Base-by-base conservation (phyloP, 306 rosid species). In the Benincasa hispida region DNA sequence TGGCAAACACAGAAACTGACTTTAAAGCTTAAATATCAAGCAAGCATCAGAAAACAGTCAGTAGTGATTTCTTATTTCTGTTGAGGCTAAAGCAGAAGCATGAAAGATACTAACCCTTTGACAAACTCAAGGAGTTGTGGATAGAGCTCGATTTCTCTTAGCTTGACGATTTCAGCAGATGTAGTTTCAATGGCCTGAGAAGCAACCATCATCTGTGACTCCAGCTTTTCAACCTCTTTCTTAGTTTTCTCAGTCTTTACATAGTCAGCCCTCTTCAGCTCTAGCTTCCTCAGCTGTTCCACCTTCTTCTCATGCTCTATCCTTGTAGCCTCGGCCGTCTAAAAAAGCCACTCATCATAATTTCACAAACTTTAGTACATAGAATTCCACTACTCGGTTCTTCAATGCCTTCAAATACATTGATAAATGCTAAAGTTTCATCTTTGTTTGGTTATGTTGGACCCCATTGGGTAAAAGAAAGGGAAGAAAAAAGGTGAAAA, bases 131-230 rank as follows among this genome's bases (percentile, higher is more conserved):
- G 77, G 60, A 94, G 97, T 75, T 90, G 97, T 57, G 97, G 99
- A 77, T 85, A 90, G 41, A 94, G 87, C 77, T 94, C 96, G 10
- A 83, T 84, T 86, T 90, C 99, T 79, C 99, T 88, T 48, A 94
- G 56, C 67, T 92, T 92, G 87, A 87, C 72, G 45, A 94, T 92
- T 83, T 94, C 99, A 55, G 91, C 69, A 15, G 97, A 94, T 18
- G 97, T 94, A 60, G 92, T 85, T 53, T 94, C 97, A 11, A 94
- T 89, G 87, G 99, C 92, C 73, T 89, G 97, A 2, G 95, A 87
- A 79, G 96, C 84, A 83, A 94, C 99, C 92, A 87, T 90, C 95
- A 92, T 83, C 77, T 90, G 95, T 34, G 99, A 94, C 78, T 92
- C 97, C 81, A 90, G 82, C 80, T 89, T 94, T 75, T 94, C 99